Evolutionary conservation across 75 land plant genomes (phyloP).

Genomic region (Gnetum montanum): DNA sequence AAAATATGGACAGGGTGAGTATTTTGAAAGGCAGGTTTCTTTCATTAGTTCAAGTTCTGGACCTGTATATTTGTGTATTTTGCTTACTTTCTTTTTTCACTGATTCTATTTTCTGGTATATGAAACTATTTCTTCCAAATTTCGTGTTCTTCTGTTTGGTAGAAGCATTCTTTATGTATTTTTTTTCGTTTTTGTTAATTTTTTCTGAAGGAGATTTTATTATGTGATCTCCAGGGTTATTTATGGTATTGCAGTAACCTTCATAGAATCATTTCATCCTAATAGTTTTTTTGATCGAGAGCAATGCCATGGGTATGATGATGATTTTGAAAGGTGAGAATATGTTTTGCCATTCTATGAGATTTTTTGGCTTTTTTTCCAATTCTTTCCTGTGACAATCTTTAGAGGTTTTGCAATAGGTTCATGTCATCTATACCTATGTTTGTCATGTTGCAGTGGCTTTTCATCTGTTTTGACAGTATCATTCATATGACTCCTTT

Average conservation of each 20-base stretch:
- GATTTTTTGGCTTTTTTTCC: not conserved
- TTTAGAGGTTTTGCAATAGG: too few relatives aligned
- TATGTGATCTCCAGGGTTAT: constrained; percentile 35
- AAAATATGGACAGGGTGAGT: constrained; percentile 61
- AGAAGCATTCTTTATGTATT: not conserved
- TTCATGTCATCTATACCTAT: too few relatives aligned
- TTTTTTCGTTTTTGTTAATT: not conserved
- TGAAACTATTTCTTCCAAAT: not conserved
- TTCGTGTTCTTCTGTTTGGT: not conserved
- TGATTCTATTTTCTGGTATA: not conserved
- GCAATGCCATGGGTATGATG: constrained; percentile 39
- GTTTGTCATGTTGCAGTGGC: too few relatives aligned
- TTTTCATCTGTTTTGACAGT: too few relatives aligned
- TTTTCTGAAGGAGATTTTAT: too few relatives aligned
- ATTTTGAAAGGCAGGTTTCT: not conserved
- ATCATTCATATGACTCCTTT: too few relatives aligned
- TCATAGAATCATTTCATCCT: constrained; percentile 50
- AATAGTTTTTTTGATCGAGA: constrained; percentile 42
- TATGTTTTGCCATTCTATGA: not conserved
- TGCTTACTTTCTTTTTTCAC: not conserved
- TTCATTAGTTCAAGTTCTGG: too few relatives aligned
- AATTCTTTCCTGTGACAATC: too few relatives aligned
- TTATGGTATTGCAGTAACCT: constrained; percentile 50
- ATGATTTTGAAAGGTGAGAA: constrained; percentile 69
- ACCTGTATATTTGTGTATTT: too few relatives aligned